Evolutionary conservation across 2,329 filamentous ascomycete genomes (phyloP), one percentile per base, ranked within the genome.

Genomic region (Claviceps arundinis): DNA sequence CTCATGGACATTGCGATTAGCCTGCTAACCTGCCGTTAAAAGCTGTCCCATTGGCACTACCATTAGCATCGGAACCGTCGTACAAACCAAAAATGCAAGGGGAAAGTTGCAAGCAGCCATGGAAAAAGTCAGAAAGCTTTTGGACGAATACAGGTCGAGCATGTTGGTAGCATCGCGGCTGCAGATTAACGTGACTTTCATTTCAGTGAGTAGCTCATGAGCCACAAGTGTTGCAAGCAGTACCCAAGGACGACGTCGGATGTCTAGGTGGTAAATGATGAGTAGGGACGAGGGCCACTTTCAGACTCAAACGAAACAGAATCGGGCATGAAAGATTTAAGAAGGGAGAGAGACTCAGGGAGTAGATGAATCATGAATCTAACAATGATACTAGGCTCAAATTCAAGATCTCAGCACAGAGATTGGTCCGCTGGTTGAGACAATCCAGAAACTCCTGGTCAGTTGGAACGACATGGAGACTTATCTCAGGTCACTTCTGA

Each of bases 391-490:
- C 34, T 5, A 40, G 34, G 1, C 0, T 2, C 46, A 48, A 48
- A 19, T 48, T 13, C 0, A 11, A 4, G 34, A 26, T 14, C 34
- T 48, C 46, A 0, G 34, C 46, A 2, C 1, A 7, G 13, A 40
- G 14, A 48, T 48, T 22, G 19, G 19, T 30, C 38, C 48, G 9
- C 14, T 41, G n/a, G 44, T 50, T 5, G 2, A 3, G 26, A 44
- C 40, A 17, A 24, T 37, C 26, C 17, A 44, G 26, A 50, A 50
- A 8, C 26, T 50, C 9, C 48, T 44, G 40, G 26, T 26, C 13
- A 41, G 26, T 34, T 50, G 48, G 48, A 50, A 50, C 24, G 37
- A 7, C 26, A 50, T 50, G 48, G 48, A 50, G 40, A 50, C 40
- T 4, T 40, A 50, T 19, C 48, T 50, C 14, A 42, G 30, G n/a